phyloP scores from a whole-genome alignment of 2,329 filamentous ascomycete genomes.

The Endoconidiophora polonica region DNA sequence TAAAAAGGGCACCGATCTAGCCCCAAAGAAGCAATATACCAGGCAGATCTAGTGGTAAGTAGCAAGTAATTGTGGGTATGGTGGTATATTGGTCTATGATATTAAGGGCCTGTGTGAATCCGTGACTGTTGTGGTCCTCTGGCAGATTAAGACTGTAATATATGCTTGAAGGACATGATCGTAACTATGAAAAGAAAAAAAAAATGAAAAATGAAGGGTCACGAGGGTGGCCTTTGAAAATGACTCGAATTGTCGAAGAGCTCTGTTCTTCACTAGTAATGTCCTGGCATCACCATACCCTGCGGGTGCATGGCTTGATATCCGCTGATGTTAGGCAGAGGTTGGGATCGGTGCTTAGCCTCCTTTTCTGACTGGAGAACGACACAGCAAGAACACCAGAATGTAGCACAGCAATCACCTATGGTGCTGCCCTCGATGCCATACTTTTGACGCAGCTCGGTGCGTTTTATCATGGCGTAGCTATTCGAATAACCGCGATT shows the following conservation, averaged over 20 bases:
- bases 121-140: too few relatives aligned
- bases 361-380: slow-evolving; percentile 44
- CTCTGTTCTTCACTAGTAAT: not conserved
- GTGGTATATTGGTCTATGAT: too few relatives aligned
- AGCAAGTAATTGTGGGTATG: too few relatives aligned
- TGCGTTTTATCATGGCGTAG: slow-evolving; percentile 35
- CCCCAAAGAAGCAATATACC: too few relatives aligned
- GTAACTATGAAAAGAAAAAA: not conserved
- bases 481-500: slow-evolving; percentile 16
- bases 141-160: not conserved
- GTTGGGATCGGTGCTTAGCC: slow-evolving; percentile 19
- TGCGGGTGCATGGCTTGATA: slow-evolving; percentile 23
- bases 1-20: too few relatives aligned
- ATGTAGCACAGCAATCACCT: slow-evolving; percentile 35
- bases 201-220: not conserved
- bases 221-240: too few relatives aligned
- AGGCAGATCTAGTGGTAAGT: too few relatives aligned
- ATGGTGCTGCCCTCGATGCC: slow-evolving; percentile 32
- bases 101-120: too few relatives aligned
- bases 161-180: not conserved
- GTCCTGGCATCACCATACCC: slow-evolving; percentile 22
- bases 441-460: slow-evolving; percentile 35
- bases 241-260: not conserved
- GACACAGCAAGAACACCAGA: slow-evolving; percentile 39
- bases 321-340: slow-evolving; percentile 18